Evolutionary conservation across 768 basidiomycete genomes (phyloP), one percentile per base, ranked within the genome.

Genomic region (Lactarius vividus): DNA sequence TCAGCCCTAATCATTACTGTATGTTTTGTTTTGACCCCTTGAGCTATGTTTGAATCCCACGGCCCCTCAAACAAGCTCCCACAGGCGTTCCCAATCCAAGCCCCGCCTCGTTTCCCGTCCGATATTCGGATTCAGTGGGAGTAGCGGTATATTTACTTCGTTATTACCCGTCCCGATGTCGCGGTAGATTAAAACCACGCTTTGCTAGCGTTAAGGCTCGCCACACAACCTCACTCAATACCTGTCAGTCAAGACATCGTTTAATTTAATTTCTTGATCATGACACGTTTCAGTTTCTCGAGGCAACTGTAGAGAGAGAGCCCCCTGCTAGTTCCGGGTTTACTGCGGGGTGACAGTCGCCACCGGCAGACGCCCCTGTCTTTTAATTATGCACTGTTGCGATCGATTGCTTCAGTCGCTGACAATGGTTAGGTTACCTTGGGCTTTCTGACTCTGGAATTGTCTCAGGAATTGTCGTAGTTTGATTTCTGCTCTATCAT

Each of bases 11-110:
- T n/a, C 23, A 33, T n/a, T 57, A 16, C 56, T 26, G 35, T 40
- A n/a, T 57, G 13, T 23, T 10, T 54, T 10, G 46, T 31, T 10
- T 58, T 10, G 46, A 16, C 7, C 33, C 6, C 20, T n/a, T 39
- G 29, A 44, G 18, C 3, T 37, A 37, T 37, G 35, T 20, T n/a
- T 39, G 37, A 44, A 18, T 26, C 33, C 62, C 61, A 67, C 65
- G 52, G 35, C 26, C 26, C 28, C 29, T 59, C 52, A 54, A 63
- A 63, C 40, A 59, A 59, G 26, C 52, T 63, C 63, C 55, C 52
- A 54, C 40, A 54, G 15, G 5, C 10, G 16, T 29, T 20, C 61
- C 49, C 31, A n/a, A 26, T 42, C 37, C 23, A 52, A 15, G 55
- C 55, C 35, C 35, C 56, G 49, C 20, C 29, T 13, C 49, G n/a